Evolutionary conservation across 202 grass and related monocot species (phyloP).

Genomic region (Dendrocalamus latiflorus): DNA sequence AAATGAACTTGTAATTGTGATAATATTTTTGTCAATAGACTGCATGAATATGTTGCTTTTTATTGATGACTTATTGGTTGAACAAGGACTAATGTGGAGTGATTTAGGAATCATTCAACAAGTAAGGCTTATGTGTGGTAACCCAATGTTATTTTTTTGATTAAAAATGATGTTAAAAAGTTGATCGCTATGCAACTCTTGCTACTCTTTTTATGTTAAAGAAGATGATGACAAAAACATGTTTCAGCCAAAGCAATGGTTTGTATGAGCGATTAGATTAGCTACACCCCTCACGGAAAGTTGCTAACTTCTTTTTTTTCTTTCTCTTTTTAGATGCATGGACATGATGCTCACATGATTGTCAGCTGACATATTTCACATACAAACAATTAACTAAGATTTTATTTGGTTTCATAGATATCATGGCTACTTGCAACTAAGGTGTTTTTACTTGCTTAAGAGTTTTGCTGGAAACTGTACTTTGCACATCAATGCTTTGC

Average conservation of each 20-base stretch:
- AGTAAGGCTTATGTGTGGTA: neutral
- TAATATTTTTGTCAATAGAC: neutral
- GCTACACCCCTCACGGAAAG: neutral
- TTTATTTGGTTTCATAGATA: neutral
- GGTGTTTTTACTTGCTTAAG: neutral
- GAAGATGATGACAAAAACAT: neutral
- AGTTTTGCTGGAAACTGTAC: neutral
- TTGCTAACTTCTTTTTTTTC: no score
- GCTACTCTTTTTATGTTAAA: neutral
- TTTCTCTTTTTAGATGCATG: neutral
- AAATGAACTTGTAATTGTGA: neutral
- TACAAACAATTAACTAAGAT: slow-evolving; percentile 6
- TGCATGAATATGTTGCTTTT: neutral
- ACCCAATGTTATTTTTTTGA: neutral
- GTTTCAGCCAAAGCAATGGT: neutral
- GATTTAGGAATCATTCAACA: neutral
- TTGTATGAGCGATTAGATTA: neutral
- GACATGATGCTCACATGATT: neutral
- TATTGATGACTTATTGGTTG: neutral
- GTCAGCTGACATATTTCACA: neutral
- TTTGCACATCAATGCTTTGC: neutral
- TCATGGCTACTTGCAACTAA: neutral
- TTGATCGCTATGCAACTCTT: no score
- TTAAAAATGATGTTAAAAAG: neutral
- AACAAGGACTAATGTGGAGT: neutral